A percentile compares a stretch with the other conserved stretches of the same genome.
These are phyloP conservation scores for Trypanosoma mega DNA, from an alignment of 208 protist genomes.

Conservation along the genomic window DNA sequence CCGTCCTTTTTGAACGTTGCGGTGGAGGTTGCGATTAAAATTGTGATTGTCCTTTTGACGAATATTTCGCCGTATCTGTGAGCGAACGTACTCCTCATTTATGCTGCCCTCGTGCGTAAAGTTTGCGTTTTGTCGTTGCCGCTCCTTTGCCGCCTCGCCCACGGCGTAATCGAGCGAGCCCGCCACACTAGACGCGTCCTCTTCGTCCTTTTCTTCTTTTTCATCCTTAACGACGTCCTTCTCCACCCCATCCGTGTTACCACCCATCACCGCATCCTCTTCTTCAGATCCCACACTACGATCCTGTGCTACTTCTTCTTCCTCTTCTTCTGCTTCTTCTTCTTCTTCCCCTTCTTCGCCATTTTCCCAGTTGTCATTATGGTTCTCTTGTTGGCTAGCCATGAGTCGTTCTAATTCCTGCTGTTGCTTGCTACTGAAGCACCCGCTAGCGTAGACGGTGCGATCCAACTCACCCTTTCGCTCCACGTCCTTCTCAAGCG, in stretches of 20 bases:
- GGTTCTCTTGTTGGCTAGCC: conserved; percentile 35
- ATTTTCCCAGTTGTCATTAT: conserved; percentile 26
- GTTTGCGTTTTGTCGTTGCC: conserved; percentile 56
- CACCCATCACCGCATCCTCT: conserved; percentile 7
- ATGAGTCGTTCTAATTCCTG: conserved; percentile 75
- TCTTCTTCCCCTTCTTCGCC: conserved; percentile 19
- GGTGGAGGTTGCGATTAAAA: conserved; percentile 75
- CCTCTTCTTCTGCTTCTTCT: not conserved
- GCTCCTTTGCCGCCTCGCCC: conserved; percentile 35
- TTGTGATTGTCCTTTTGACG: conserved; percentile 60
- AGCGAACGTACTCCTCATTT: conserved; percentile 69
- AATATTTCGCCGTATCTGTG: conserved; percentile 60
- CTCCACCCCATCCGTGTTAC: conserved; percentile 7
- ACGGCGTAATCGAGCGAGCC: conserved; percentile 48
- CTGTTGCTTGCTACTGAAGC: conserved; percentile 69
- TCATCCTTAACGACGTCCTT: conserved; percentile 12
- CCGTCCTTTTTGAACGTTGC: conserved; percentile 84
- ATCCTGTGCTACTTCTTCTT: not conserved
- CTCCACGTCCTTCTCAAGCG: conserved; percentile 76
- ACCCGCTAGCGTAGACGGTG: conserved; percentile 78
- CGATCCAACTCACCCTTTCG: conserved; percentile 73
- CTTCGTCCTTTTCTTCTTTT: conserved; percentile 24
- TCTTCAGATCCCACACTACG: conserved; percentile 1
- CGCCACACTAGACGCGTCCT: conserved; percentile 27
- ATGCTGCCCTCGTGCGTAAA: conserved; percentile 52